phyloP scores from a whole-genome alignment of 495 filamentous ascomycete species.

The Penicillium coffeae region DNA sequence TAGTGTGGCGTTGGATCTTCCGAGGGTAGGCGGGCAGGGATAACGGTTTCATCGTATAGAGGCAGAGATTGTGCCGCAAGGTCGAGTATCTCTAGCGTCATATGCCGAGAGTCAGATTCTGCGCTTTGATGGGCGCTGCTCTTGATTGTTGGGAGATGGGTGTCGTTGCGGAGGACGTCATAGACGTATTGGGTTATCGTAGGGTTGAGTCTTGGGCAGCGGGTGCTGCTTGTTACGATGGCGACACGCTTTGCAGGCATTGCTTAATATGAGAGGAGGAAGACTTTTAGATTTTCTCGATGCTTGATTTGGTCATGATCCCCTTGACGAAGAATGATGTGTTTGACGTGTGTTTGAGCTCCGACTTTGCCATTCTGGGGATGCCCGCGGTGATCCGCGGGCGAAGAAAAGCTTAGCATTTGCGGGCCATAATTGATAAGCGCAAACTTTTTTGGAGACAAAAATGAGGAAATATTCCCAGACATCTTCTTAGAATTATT shows the following conservation, averaged over 20 bases:
- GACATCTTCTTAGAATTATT: too few species aligned
- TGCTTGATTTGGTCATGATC: too few species aligned
- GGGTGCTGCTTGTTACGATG: constrained; percentile 28
- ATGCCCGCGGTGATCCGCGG: too few species aligned
- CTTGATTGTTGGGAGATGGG: constrained; percentile 17
- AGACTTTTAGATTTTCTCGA: too few species aligned
- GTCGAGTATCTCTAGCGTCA: constrained; percentile 38
- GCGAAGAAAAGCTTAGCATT: too few species aligned
- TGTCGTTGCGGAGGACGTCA: constrained; percentile 19
- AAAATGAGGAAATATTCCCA: too few species aligned
- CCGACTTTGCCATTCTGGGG: too few species aligned
- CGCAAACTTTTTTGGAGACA: too few species aligned
- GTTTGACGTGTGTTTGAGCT: too few species aligned
- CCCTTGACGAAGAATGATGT: too few species aligned
- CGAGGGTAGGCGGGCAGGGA: constrained; percentile 45
- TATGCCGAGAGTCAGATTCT: constrained; percentile 20
- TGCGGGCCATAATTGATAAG: too few species aligned
- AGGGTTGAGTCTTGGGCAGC: constrained; percentile 23
- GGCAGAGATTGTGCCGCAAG: constrained; percentile 50
- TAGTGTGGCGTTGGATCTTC: constrained; percentile 36
- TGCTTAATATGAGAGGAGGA: too few species aligned
- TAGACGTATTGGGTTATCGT: constrained; percentile 27
- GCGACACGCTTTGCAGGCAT: constrained; percentile 24
- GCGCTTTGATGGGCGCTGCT: neutral
- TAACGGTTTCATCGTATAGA: constrained; percentile 51